Evolutionary conservation across 495 filamentous ascomycete species (phyloP).

Genomic region (Neurospora cerealis): DNA sequence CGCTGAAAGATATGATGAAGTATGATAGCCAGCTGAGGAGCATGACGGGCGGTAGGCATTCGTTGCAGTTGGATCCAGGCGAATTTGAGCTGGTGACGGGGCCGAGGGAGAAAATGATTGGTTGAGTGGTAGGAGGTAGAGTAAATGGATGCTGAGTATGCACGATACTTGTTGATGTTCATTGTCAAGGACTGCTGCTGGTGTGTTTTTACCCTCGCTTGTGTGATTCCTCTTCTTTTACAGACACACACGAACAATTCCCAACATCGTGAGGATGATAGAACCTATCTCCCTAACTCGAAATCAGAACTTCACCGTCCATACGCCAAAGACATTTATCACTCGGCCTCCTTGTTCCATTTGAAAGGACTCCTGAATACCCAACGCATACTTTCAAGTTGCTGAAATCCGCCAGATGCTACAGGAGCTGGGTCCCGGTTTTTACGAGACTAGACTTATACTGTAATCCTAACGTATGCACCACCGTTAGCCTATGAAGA

Average conservation of each 20-base stretch:
- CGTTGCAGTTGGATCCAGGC: slow-evolving; percentile 87
- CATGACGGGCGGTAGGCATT: slow-evolving; percentile 79
- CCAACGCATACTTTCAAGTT: background rate
- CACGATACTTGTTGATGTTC: background rate
- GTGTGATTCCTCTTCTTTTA: background rate
- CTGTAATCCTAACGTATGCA: background rate
- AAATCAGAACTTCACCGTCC: background rate
- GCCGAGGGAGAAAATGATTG: slow-evolving; percentile 33
- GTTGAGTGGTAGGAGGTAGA: background rate
- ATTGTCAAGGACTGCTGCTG: background rate
- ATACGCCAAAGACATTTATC: background rate
- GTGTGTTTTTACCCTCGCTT: background rate
- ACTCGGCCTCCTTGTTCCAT: background rate
- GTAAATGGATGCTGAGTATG: background rate
- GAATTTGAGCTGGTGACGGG: slow-evolving; percentile 78
- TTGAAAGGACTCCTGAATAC: background rate
- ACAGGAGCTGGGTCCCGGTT: background rate
- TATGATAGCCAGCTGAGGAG: slow-evolving; percentile 86
- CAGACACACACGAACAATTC: background rate
- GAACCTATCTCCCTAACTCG: background rate
- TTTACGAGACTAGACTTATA: background rate
- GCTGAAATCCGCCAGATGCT: background rate
- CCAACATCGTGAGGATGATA: background rate
- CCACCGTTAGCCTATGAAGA: too few relatives aligned
- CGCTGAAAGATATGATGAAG: slow-evolving; percentile 92